Base-by-base conservation (phyloP, 345 rosid species). In the Linum lewisii region DNA sequence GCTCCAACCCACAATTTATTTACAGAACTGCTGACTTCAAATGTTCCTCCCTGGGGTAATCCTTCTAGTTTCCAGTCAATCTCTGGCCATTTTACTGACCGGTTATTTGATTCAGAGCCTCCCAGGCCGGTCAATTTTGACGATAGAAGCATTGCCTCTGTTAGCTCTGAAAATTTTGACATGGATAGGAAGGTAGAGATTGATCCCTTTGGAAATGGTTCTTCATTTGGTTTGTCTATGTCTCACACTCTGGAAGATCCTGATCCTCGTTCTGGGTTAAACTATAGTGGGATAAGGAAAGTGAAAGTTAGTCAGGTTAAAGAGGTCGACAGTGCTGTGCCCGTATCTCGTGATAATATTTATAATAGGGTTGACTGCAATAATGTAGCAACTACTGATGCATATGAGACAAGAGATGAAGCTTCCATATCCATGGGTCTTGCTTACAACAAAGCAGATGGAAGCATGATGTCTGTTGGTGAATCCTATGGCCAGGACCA, bases 231-330 rank as follows among this genome's bases (percentile, higher is more conserved):
- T 62, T 66, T 81, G 67, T 78, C 85, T 3, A 77, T 73, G 64
- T 64, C 77, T 59, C 69, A 66, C 36, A 34, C 70, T 4, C 53
- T 73, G 29, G 81, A 81, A 66, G 77, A 73, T 71, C 75, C 73
- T 10, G 77, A 73, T 71, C 75, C 73, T 14, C 42, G 73, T 37
- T 63, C 68, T 21, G 70, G 74, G 16, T 51, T 78, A 57, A 71
- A 66, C 63, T 69, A 58, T 64, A 70, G 75, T 16, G 80, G 85
- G 42, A 75, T 81, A 57, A 71, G 80, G 69, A 81, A 81, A 66
- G 85, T 78, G 49, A 81, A 81, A 73, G 77, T 81, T 49, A 78
- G 77, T 54, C 73, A 75, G 73, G 82, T 73, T 21, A 81, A 73
- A 67, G 82, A 81, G 53, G 47, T 72, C 10, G 80, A 75, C 53